Evolutionary conservation across 106 monocot genomes (phyloP).

Genomic region (Apostasia ramifera): DNA sequence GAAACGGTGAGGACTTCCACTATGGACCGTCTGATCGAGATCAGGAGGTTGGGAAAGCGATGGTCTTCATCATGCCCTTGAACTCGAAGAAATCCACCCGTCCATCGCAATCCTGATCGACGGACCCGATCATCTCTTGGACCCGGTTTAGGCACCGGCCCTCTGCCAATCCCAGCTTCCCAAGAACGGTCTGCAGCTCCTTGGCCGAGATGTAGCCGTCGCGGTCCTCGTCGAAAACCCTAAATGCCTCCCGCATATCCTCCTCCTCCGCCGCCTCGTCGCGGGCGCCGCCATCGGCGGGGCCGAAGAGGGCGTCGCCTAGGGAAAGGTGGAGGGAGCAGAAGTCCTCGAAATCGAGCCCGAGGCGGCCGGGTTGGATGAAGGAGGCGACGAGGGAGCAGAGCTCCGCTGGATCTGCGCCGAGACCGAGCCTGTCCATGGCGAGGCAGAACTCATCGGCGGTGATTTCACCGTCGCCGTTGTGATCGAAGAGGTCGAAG

Average conservation of each 20-base stretch:
- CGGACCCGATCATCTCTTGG: slow-evolving; percentile 56
- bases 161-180: slow-evolving; percentile 57
- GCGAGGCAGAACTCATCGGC: slow-evolving; percentile 1
- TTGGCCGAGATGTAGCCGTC: slow-evolving; percentile 68
- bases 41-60: slow-evolving; percentile 4
- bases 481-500: slow-evolving; percentile 64
- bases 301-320: slow-evolving; percentile 18
- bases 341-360: slow-evolving; percentile 23
- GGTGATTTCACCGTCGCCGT: slow-evolving; percentile 29
- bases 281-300: background rate
- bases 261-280: slow-evolving; percentile 16
- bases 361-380: slow-evolving; percentile 11
- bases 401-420: slow-evolving; percentile 6
- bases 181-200: slow-evolving; percentile 61
- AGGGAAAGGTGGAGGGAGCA: slow-evolving; percentile 10
- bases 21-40: background rate
- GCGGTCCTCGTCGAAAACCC: slow-evolving; percentile 69
- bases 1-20: no score
- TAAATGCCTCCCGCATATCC: slow-evolving; percentile 66
- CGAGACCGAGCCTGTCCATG: slow-evolving; percentile 16
- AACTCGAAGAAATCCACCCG: slow-evolving; percentile 57
- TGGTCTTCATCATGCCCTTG: slow-evolving; percentile 50
- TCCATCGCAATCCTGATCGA: slow-evolving; percentile 45
- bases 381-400: slow-evolving; percentile 9
- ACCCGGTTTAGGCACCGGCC: slow-evolving; percentile 27